Conservation (phyloP, 176 grass and related monocot species). For the Themeda triandra region DNA sequence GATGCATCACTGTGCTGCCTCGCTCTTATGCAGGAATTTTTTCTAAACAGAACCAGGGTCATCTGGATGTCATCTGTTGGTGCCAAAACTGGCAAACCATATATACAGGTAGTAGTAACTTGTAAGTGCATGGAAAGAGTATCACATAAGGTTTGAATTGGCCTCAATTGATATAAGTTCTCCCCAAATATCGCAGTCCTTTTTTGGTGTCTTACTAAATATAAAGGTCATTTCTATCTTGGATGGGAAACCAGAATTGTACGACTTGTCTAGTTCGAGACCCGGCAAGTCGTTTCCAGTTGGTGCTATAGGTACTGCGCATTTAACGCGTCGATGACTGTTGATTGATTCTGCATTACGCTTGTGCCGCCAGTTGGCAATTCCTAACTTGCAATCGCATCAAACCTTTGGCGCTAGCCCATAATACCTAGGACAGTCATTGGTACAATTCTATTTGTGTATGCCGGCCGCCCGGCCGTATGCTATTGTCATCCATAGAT, state of each 20-base stretch:
- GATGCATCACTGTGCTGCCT: conserved; percentile 25
- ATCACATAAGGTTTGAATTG: background rate
- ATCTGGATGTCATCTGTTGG: conserved; percentile 1
- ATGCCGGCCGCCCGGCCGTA: too few species aligned
- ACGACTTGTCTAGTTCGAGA: background rate
- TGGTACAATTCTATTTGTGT: background rate
- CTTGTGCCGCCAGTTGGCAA: background rate
- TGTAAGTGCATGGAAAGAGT: background rate
- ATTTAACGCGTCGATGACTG: background rate
- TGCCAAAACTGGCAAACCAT: background rate
- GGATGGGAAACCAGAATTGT: background rate
- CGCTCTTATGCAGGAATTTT: background rate
- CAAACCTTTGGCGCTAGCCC: background rate
- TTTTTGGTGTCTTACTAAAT: background rate
- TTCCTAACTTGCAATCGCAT: background rate
- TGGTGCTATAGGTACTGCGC: background rate
- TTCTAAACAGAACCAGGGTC: background rate
- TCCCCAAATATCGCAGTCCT: background rate
- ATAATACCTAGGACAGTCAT: background rate
- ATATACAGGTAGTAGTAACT: background rate
- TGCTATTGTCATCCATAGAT: background rate
- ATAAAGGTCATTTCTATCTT: background rate
- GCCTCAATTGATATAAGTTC: background rate
- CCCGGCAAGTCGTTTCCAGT: background rate
- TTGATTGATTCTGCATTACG: background rate